Evolutionary conservation across 768 basidiomycete genomes (phyloP).

Genomic region (Dacryopinax spathularia): DNA sequence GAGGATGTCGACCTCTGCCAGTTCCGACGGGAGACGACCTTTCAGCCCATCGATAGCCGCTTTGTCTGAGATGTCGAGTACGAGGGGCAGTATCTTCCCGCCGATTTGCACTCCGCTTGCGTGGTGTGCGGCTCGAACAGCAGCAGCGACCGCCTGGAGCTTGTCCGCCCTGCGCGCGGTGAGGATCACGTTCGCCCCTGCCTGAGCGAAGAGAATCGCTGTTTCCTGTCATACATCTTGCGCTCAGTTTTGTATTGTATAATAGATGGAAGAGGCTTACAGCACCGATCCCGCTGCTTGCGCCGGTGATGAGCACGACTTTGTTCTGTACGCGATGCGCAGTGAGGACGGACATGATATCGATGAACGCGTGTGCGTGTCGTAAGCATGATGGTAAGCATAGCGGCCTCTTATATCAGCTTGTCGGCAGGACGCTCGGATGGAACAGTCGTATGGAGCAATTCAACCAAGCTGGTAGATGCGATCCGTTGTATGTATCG

Average conservation of each 20-base stretch:
- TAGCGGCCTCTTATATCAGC: too few relatives aligned
- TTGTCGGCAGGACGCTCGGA: too few relatives aligned
- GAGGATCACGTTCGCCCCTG: slow-evolving; percentile 76
- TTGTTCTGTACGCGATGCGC: slow-evolving; percentile 66
- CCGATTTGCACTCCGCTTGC: slow-evolving; percentile 57
- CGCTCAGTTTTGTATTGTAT: too few relatives aligned
- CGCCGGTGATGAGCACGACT: slow-evolving; percentile 78
- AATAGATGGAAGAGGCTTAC: slow-evolving; percentile 32
- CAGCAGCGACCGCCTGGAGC: slow-evolving; percentile 52
- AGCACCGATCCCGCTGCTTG: slow-evolving; percentile 80
- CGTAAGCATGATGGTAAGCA: too few relatives aligned
- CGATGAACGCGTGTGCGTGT: too few relatives aligned
- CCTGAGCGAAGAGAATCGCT: slow-evolving; percentile 82
- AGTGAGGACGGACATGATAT: slow-evolving; percentile 75
- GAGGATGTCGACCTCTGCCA: slow-evolving; percentile 67
- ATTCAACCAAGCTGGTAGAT: too few relatives aligned
- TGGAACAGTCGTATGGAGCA: too few relatives aligned
- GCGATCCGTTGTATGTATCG: too few relatives aligned
- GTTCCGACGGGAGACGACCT: slow-evolving; percentile 53
- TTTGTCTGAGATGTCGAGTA: slow-evolving; percentile 69
- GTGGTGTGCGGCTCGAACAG: slow-evolving; percentile 54
- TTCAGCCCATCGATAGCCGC: slow-evolving; percentile 52
- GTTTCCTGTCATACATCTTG: too few relatives aligned
- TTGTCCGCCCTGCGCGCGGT: slow-evolving; percentile 64
- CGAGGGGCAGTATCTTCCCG: slow-evolving; percentile 59